Percentiles rank a stretch among this genome's conserved stretches.
These are phyloP conservation scores for Tulasnella calospora DNA, from an alignment of 768 basidiomycete genomes.

Conservation along the genomic window DNA sequence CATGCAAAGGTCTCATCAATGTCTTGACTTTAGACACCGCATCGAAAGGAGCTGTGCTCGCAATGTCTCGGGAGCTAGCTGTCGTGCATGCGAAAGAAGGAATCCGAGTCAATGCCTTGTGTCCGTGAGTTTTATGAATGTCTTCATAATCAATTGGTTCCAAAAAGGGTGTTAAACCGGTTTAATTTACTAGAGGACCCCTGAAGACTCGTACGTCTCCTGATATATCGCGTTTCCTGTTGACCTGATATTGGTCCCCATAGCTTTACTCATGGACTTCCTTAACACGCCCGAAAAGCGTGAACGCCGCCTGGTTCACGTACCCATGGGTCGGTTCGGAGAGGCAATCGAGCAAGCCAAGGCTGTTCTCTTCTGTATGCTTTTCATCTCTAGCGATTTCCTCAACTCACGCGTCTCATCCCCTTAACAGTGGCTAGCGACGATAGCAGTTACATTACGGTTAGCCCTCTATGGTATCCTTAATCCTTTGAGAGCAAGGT, in stretches of 20 bases:
- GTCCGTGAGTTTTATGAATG: slow-evolving; percentile 61
- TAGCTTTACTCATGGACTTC: slow-evolving; percentile 97
- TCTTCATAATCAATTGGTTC: not conserved
- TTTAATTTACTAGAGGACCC: slow-evolving; percentile 61
- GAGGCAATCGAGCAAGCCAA: slow-evolving; percentile 94
- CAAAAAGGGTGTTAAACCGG: not conserved
- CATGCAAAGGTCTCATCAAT: slow-evolving; percentile 25
- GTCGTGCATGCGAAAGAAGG: slow-evolving; percentile 98
- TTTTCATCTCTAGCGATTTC: slow-evolving; percentile 5
- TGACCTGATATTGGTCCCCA: not conserved
- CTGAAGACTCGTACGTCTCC: slow-evolving; percentile 77
- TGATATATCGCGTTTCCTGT: not conserved
- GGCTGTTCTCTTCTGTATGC: slow-evolving; percentile 87
- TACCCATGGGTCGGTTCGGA: slow-evolving; percentile 96
- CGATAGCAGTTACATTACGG: slow-evolving; percentile 94
- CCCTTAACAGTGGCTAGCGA: slow-evolving; percentile 69
- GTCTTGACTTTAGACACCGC: slow-evolving; percentile 26
- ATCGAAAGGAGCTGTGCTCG: slow-evolving; percentile 80
- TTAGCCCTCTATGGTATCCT: slow-evolving; percentile 37
- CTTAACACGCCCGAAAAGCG: slow-evolving; percentile 93
- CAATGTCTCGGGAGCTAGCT: slow-evolving; percentile 96
- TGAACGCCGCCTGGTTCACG: slow-evolving; percentile 80
- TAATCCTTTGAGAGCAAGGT: not conserved
- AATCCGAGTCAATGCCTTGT: slow-evolving; percentile 91
- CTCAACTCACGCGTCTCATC: not conserved